Evolutionary conservation across 1,139 yeast genomes (phyloP), one percentile per base, ranked within the genome.

Genomic region (Blastobotrys malaysiensis): DNA sequence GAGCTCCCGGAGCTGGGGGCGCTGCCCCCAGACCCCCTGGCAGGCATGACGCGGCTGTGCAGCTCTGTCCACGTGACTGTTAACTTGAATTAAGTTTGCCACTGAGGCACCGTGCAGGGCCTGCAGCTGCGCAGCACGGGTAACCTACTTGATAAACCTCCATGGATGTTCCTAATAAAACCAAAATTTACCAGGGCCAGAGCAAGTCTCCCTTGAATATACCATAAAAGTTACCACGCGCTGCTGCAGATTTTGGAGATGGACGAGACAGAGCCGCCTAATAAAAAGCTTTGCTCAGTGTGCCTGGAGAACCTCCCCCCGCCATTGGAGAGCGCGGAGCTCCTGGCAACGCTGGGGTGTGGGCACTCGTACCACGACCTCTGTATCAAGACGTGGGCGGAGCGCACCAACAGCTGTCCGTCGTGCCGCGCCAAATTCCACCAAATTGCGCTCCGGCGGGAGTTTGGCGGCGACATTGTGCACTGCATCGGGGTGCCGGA

Each of bases 401-500:
- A 69, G 46, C 74, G 77, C 46, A 77, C 83, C 43, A 80, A 79
- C 63, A 74, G 80, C 52, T 81, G 85, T 61, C 85, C 84, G 5
- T 77, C 80, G 4, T 81, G 85, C 64, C 74, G 85, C 46, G 60
- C 66, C 16, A 61, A 59, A 50, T 69, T 69, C 57, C 63, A 66
- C 51, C 52, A 55, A 21, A 61, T 69, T 16, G 58, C 59, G 9
- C 57, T 68, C 18, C 50, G 57, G 14, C 48, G 48, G 13, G 57
- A 52, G 9, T 24, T 55, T 45, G 57, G 55, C 14, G 63, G 61
- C 5, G 52, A 58, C 1, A 49, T 61, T 9, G 48, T 54, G 9
- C 52, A 56, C 7, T 51, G 50, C 22, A 50, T 55, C 45, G 43
- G 57, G 14, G 65, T 63, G 39, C 61, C 54, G 36, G 59, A 55